phyloP scores from a whole-genome alignment of 139 green algal genomes.

The Haematococcus lacustris region DNA sequence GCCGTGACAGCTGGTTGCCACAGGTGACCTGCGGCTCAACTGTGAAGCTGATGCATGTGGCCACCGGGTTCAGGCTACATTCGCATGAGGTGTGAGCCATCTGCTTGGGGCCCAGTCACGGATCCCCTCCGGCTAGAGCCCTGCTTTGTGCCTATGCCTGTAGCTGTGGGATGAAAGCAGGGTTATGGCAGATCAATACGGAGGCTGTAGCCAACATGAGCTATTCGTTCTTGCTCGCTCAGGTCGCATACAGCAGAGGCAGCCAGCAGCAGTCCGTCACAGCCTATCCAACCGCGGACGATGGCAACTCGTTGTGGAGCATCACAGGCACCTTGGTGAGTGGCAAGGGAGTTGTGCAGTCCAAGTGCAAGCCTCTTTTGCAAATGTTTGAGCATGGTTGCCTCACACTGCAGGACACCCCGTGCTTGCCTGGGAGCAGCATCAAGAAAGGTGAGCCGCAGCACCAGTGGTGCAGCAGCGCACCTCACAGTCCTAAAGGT shows the following conservation, averaged over 20 bases:
- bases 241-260: constrained; percentile 39
- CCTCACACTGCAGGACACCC: constrained; percentile 34
- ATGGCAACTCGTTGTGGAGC: constrained; percentile 74
- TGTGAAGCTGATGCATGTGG: constrained; percentile 73
- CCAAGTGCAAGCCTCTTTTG: neutral
- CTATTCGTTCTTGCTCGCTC: neutral
- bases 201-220: neutral
- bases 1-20: too few relatives aligned
- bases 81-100: constrained; percentile 68
- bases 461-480: too few relatives aligned
- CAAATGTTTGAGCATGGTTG: neutral
- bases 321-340: constrained; percentile 29
- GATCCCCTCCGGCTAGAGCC: neutral
- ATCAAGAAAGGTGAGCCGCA: constrained; percentile 49
- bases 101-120: neutral
- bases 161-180: neutral
- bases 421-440: constrained; percentile 51
- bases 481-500: too few relatives aligned
- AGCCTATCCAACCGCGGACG: constrained; percentile 47
- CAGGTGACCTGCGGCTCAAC: constrained; percentile 84
- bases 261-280: constrained; percentile 90
- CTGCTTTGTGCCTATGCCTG: neutral
- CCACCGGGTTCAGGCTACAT: constrained; percentile 62
- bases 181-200: neutral
- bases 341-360: neutral